Conservation (phyloP, 768 basidiomycete species). For the Russula vinacea region DNA sequence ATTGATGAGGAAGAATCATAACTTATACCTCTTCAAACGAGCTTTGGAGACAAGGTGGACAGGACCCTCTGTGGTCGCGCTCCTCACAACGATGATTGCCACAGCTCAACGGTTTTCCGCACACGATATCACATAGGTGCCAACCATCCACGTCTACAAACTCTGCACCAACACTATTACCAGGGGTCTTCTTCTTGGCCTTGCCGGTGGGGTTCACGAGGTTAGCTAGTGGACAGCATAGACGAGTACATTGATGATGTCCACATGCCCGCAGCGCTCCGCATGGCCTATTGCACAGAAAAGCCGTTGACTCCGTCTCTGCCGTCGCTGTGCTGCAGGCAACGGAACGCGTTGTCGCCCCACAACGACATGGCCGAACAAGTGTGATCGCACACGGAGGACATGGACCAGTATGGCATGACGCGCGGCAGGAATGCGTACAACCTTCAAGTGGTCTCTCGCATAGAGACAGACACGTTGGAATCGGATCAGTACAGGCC, state of each 20-base stretch:
- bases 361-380: constrained; percentile 83
- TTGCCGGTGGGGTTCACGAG: constrained; percentile 51
- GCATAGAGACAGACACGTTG: constrained; percentile 72
- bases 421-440: constrained; percentile 63
- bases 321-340: constrained; percentile 50
- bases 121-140: constrained; percentile 82
- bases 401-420: constrained; percentile 78
- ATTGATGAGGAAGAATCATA: constrained; percentile 1
- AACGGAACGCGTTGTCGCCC: constrained; percentile 55
- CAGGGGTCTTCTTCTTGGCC: constrained; percentile 52
- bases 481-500: constrained; percentile 71
- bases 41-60: constrained; percentile 80
- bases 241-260: constrained; percentile 75
- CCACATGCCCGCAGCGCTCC: constrained; percentile 77
- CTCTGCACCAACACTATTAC: constrained; percentile 35
- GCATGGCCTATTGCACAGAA: constrained; percentile 81
- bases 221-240: constrained; percentile 87
- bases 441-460: constrained; percentile 62
- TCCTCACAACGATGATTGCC: constrained; percentile 78
- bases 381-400: constrained; percentile 72
- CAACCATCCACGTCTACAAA: constrained; percentile 63
- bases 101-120: constrained; percentile 67
- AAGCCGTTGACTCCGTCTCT: constrained; percentile 44
- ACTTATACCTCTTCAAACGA: constrained; percentile 82
- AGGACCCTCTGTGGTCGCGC: constrained; percentile 78